Evolutionary conservation across 2,329 filamentous ascomycete genomes (phyloP).

Genomic region (Fusarium stilboides): DNA sequence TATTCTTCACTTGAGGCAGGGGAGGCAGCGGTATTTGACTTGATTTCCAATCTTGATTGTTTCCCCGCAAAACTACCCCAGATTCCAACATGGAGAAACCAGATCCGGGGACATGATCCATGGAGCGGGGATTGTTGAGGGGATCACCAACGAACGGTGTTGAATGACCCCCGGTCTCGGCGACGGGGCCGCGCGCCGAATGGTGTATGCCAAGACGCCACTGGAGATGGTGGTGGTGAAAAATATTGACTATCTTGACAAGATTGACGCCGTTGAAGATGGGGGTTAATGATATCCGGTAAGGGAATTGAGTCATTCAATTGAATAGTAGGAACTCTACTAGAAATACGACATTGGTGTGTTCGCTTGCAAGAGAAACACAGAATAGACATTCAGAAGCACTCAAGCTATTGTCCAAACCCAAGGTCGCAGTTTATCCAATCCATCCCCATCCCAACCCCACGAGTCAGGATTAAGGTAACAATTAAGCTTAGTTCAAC

Average conservation of each 20-base stretch:
- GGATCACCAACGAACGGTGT: conserved; percentile 26
- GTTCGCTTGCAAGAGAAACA: no score
- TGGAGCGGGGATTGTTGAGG: conserved; percentile 30
- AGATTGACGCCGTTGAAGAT: not conserved
- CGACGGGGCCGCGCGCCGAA: conserved; percentile 34
- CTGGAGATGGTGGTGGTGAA: not conserved
- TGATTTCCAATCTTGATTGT: not conserved
- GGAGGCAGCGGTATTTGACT: conserved; percentile 37
- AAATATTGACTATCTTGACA: not conserved
- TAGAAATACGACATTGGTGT: no score
- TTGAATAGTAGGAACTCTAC: not conserved
- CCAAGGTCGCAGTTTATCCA: not conserved
- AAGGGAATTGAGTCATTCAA: not conserved
- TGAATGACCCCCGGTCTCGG: conserved; percentile 29
- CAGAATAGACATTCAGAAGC: not conserved
- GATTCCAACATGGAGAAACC: conserved; percentile 20
- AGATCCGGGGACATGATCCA: conserved; percentile 25
- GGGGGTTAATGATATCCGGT: conserved; percentile 13
- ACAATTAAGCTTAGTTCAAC: conserved; percentile 32
- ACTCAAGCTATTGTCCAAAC: not conserved
- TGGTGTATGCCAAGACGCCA: conserved; percentile 30
- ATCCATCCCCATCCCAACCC: conserved; percentile 4
- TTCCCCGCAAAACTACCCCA: conserved; percentile 41
- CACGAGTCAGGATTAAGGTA: conserved; percentile 37
- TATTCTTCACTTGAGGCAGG: not conserved